Evolutionary conservation across 176 grass and related monocot genomes (phyloP), one percentile per base, ranked within the genome.

Genomic region (Oryza meyeriana): DNA sequence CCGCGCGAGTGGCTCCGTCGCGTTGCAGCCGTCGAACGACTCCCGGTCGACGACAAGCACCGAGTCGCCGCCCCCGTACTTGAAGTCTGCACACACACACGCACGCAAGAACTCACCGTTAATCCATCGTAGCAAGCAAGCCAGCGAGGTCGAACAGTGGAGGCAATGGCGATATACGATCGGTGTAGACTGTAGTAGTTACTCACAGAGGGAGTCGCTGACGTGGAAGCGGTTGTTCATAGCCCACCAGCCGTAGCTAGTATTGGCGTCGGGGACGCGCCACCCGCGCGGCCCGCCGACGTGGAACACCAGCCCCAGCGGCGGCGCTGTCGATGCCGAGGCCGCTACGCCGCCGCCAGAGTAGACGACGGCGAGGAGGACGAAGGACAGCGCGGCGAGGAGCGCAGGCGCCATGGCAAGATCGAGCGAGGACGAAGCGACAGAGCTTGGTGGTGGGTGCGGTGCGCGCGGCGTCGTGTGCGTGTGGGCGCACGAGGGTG

Each of bases 181-280:
- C 9, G 1, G 10, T 10, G 38, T 0, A 12, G 41, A 12, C 10
- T 12, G 39, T 4, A 47, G 44, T 0, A 13, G 25, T 5, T 17
- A 69, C 86, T 88, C 59, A 94, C 89, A 86, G 59, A 97, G 83
- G 41, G 5, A 57, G 78, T 97, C 91, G 72, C 85, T 89, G 52
- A 94, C 81, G 83, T 79, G 94, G 82, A 94, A 94, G 70, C 89
- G 89, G 91, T 89, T 97, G 44, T 50, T 79, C 44, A 59, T 71
- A n/a, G 94, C 85, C 91, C 94, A 97, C 85, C 84, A 88, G 66
- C 79, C 87, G 68, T 92, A 97, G 77, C 67, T 85, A 24, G 81
- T 88, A 25, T 84, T 67, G 71, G 84, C 87, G 12, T 76, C 77
- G 0, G 91, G 94, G 47, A 91, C 52, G 20, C 79, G 79, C 94